Evolutionary conservation across 2,329 filamentous ascomycete genomes (phyloP), one percentile per base, ranked within the genome.

Genomic region (Phialophora verrucosa): DNA sequence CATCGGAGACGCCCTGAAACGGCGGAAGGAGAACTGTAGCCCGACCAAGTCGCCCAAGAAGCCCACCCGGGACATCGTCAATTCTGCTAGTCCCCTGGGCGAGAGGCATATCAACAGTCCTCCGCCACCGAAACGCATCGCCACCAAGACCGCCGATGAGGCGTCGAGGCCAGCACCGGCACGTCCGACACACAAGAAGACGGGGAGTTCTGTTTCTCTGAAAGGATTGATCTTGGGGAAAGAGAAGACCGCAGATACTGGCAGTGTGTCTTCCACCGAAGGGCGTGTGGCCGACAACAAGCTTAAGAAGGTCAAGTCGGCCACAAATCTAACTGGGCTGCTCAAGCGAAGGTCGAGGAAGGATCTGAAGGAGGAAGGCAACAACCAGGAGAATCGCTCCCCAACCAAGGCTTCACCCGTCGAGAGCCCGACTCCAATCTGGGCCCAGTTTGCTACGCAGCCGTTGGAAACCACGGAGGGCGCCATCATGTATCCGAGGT

Each of bases 311-410:
- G 86, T 86, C 44, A 96, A 94, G 78, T 96, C 93, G 0, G 86
- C 91, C 3, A 91, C 91, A 35, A 96, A 93, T 75, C 83, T 98
- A n/a, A 87, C 88, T 0, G 88, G 85, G 4, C 85, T 97, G 62
- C 85, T 97, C 59, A 88, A 88, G 64, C 89, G 90, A 64, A 92
- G 90, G 76, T 92, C 91, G 10, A 84, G 88, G 61, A 91, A 89
- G 74, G 89, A 87, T 70, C 78, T 90, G 27, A 85, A 87, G 68
- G 85, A 87, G 85, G 87, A 67, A 49, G 38, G 31, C n/a, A 51
- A 60, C 42, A 89, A 94, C 76, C 96, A 96, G 78, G 93, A 97
- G 78, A 97, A 97, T 76, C 47, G 47, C 25, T 60, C 58, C 23
- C 69, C 69, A 25, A 23, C 44, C 3, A 63, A 65, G 57, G 32